phyloP scores from a whole-genome alignment of 2,329 filamentous ascomycete species.

The Neonectria coccinea region DNA sequence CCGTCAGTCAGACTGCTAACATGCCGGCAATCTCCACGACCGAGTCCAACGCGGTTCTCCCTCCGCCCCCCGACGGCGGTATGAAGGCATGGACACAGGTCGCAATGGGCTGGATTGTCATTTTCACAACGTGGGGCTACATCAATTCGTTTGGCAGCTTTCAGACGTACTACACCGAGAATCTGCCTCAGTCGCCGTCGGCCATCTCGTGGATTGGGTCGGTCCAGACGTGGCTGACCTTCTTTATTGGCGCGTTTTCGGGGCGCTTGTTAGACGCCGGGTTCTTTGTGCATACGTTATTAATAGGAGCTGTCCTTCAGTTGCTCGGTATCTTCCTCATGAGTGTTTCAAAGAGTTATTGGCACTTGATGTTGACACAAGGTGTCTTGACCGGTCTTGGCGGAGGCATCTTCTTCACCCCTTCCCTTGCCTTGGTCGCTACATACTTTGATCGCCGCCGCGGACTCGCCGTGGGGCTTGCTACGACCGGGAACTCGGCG shows the following conservation, averaged over 20 bases:
- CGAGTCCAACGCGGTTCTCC: conserved; percentile 18
- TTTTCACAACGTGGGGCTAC: conserved; percentile 59
- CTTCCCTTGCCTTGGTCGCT: conserved; percentile 67
- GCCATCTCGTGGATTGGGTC: conserved; percentile 61
- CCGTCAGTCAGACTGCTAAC: conserved; percentile 6
- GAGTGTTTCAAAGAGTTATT: conserved; percentile 57
- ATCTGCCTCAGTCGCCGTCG: conserved; percentile 49
- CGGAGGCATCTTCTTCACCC: conserved; percentile 66
- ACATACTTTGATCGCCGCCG: conserved; percentile 68
- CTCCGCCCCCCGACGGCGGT: conserved; percentile 45
- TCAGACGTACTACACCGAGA: conserved; percentile 56
- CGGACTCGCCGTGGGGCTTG: conserved; percentile 68
- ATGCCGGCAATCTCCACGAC: conserved; percentile 16
- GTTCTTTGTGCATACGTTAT: conserved; percentile 54
- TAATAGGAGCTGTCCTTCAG: conserved; percentile 53
- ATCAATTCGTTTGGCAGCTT: conserved; percentile 60
- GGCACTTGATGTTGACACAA: conserved; percentile 62
- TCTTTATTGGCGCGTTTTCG: conserved; percentile 57
- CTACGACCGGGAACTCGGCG: conserved; percentile 66
- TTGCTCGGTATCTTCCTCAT: conserved; percentile 60
- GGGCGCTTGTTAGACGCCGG: conserved; percentile 60
- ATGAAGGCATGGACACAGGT: conserved; percentile 53
- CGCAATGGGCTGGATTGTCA: conserved; percentile 54
- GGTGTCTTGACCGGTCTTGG: conserved; percentile 65
- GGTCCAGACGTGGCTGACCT: conserved; percentile 57